These are phyloP conservation scores for Falciphora oryzae DNA, from an alignment of 2,329 filamentous ascomycete species.

Conservation along the genomic window DNA sequence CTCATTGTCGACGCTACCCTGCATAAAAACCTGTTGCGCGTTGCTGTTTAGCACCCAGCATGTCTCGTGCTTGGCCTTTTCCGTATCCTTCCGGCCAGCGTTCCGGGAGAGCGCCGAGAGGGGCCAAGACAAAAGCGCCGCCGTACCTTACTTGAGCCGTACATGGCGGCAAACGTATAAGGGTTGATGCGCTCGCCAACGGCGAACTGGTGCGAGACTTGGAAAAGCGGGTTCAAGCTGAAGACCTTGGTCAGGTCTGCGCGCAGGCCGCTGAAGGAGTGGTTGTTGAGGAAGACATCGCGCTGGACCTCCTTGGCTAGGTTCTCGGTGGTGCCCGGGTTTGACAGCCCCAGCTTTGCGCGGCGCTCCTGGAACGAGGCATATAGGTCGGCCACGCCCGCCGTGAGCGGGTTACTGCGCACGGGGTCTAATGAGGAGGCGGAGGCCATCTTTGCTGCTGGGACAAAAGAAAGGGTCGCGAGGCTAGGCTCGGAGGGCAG, in stretches of 20 bases:
- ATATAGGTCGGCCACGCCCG: conserved; percentile 69
- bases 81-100: not conserved
- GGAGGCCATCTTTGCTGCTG: conserved; percentile 43
- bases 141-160: conserved; percentile 84
- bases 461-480: conserved; percentile 2
- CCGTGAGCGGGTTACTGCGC: conserved; percentile 66
- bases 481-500: not conserved
- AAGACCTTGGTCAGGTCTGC: conserved; percentile 97
- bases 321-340: conserved; percentile 88
- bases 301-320: conserved; percentile 84
- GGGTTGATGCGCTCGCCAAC: conserved; percentile 91
- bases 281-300: conserved; percentile 93
- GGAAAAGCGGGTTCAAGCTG: conserved; percentile 88
- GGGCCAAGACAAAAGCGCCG: conserved; percentile 10
- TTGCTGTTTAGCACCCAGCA: not conserved
- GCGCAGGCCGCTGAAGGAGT: conserved; percentile 92
- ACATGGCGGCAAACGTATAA: conserved; percentile 91
- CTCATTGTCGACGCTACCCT: conserved; percentile 93
- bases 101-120: not conserved
- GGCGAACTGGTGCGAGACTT: conserved; percentile 94
- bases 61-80: not conserved
- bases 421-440: conserved; percentile 37
- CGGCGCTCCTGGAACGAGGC: conserved; percentile 78
- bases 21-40: conserved; percentile 71
- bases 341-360: conserved; percentile 79